Evolutionary conservation across 352 stramenopile genomes (phyloP).

Genomic region (Globisporangium radiosum): DNA sequence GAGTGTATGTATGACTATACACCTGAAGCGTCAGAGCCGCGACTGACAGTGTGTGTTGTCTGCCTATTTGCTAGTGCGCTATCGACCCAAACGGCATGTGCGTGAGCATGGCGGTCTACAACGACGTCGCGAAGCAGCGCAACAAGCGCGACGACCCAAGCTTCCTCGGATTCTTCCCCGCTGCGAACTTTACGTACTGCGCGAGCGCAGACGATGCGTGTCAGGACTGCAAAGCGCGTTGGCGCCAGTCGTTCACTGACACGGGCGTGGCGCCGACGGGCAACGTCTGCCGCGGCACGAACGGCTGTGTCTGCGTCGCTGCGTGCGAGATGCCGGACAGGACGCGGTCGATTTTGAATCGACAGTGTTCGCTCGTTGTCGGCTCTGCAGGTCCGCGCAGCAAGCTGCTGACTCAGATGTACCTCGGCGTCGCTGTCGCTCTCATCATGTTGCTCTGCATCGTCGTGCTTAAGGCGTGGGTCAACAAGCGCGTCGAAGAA

Average conservation of each 20-base stretch:
- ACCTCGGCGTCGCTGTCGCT: not conserved
- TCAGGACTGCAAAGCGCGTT: slow-evolving; percentile 4
- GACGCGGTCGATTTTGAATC: slow-evolving; percentile 2
- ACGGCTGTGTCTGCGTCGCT: slow-evolving; percentile 12
- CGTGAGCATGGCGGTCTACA: slow-evolving; percentile 8
- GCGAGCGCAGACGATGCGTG: slow-evolving; percentile 9
- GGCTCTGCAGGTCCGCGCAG: not conserved
- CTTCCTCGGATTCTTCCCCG: slow-evolving; percentile 11
- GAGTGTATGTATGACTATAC: too few relatives aligned
- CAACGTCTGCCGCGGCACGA: slow-evolving; percentile 5
- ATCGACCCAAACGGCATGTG: slow-evolving; percentile 11
- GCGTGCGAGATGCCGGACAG: slow-evolving; percentile 14
- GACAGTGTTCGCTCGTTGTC: not conserved
- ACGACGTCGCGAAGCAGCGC: not conserved
- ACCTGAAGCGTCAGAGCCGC: too few relatives aligned
- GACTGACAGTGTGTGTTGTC: not conserved
- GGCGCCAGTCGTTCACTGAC: slow-evolving; percentile 2
- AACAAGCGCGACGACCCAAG: slow-evolving; percentile 1
- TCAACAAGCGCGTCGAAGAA: not conserved
- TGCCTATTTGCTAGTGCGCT: slow-evolving; percentile 3
- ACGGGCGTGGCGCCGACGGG: not conserved
- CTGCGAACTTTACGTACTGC: slow-evolving; percentile 17
- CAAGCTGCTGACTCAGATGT: slow-evolving; percentile 5
- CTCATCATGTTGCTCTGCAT: slow-evolving; percentile 1
- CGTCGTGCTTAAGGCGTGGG: slow-evolving; percentile 5